phyloP scores from a whole-genome alignment of 352 stramenopile genomes.

The Phytophthora ramorum region DNA sequence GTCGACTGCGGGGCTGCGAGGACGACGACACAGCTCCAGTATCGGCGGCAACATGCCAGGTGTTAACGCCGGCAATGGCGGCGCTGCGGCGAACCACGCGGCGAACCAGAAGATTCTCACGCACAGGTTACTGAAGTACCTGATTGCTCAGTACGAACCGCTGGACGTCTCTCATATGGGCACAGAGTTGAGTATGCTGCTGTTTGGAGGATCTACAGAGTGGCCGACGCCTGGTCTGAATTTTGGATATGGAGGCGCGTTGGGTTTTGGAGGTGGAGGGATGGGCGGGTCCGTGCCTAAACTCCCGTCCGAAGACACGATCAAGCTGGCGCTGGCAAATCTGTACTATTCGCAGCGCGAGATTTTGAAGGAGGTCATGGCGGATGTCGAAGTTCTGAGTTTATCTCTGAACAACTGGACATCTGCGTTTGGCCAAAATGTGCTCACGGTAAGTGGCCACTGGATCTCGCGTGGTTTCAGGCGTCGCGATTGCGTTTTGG shows the following conservation, averaged over 20 bases:
- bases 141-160: conserved; percentile 81
- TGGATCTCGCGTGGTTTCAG: conserved; percentile 83
- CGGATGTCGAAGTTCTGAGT: conserved; percentile 75
- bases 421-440: conserved; percentile 78
- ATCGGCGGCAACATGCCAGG: conserved; percentile 25
- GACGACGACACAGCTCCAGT: conserved; percentile 37
- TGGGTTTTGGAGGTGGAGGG: conserved; percentile 23
- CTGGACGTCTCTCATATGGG: conserved; percentile 77
- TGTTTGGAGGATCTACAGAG: conserved; percentile 53
- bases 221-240: conserved; percentile 31
- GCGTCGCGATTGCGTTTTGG: conserved; percentile 76
- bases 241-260: conserved; percentile 28
- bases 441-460: conserved; percentile 80
- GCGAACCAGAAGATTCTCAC: conserved; percentile 71
- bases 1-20: conserved; percentile 16
- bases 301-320: conserved; percentile 68
- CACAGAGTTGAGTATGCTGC: conserved; percentile 59
- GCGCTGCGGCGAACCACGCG: conserved; percentile 3
- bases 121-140: conserved; percentile 74
- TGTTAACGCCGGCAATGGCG: neutral
- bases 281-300: conserved; percentile 33
- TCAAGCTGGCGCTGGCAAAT: conserved; percentile 77
- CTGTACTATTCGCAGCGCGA: conserved; percentile 85
- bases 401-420: conserved; percentile 87
- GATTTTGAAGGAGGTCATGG: conserved; percentile 82